These are phyloP conservation scores for Tulasnella calospora DNA, from an alignment of 768 basidiomycete genomes.

Conservation along the genomic window DNA sequence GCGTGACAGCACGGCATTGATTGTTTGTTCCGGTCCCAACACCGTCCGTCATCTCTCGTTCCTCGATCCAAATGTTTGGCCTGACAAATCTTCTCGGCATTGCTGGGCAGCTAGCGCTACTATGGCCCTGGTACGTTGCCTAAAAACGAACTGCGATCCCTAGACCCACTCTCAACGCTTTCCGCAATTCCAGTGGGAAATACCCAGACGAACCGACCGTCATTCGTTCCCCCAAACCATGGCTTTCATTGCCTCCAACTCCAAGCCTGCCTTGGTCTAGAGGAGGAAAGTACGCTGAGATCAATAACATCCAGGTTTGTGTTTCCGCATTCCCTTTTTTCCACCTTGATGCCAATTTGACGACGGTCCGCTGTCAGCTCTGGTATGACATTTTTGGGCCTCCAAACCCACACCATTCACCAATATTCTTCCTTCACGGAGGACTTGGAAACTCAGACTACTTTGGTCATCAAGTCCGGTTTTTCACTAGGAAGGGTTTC, in stretches of 20 bases:
- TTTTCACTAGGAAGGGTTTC: background rate
- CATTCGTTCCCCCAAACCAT: background rate
- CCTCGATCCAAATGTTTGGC: background rate
- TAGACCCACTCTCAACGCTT: background rate
- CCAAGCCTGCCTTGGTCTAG: background rate
- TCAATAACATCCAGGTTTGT: constrained; percentile 12
- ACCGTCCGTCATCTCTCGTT: background rate
- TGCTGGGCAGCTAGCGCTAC: background rate
- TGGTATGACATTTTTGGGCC: constrained; percentile 13
- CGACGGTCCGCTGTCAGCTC: constrained; percentile 1
- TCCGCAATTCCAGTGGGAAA: background rate
- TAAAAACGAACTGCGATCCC: background rate
- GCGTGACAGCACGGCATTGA: no score
- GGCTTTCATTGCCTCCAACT: constrained; percentile 13
- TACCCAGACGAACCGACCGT: background rate
- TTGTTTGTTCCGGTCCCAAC: background rate
- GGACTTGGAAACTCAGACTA: constrained; percentile 19
- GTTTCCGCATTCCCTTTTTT: background rate
- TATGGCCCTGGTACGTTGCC: background rate
- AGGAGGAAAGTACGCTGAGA: background rate
- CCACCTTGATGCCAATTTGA: background rate
- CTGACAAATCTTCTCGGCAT: background rate
- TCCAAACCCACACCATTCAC: background rate
- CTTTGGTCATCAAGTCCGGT: constrained; percentile 1
- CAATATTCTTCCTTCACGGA: constrained; percentile 16